Conservation (phyloP, 1,284 basidiomycete genomes). For the Ganoderma meredithae region DNA sequence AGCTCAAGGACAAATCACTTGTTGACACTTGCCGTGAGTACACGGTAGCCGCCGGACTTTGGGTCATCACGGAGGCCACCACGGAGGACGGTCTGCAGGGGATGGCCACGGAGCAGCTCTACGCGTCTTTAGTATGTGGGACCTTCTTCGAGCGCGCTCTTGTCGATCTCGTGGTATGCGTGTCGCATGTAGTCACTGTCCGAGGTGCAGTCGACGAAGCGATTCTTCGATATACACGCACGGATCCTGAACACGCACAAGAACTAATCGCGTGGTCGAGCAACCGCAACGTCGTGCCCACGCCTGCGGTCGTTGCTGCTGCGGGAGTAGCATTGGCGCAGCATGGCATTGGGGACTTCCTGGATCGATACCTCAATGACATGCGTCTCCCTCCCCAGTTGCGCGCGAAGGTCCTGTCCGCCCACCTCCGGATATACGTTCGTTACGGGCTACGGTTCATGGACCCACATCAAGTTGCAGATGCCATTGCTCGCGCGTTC, state of each 20-base stretch:
- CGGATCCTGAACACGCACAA: slow-evolving; percentile 27
- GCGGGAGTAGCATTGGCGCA: slow-evolving; percentile 26
- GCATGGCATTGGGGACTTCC: slow-evolving; percentile 20
- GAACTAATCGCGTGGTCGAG: slow-evolving; percentile 27
- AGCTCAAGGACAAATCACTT: slow-evolving; percentile 46
- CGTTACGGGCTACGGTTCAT: slow-evolving; percentile 24
- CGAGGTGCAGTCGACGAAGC: slow-evolving; percentile 23
- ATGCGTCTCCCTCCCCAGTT: slow-evolving; percentile 20
- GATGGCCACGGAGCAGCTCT: slow-evolving; percentile 31
- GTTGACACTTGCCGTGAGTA: slow-evolving; percentile 40
- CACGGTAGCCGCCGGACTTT: slow-evolving; percentile 19
- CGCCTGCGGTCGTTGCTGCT: slow-evolving; percentile 14
- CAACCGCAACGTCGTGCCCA: slow-evolving; percentile 20
- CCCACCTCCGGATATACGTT: slow-evolving; percentile 24
- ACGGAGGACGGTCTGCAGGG: slow-evolving; percentile 14
- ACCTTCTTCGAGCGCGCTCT: slow-evolving; percentile 30
- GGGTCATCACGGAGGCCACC: slow-evolving; percentile 3
- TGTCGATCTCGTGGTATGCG: slow-evolving; percentile 25
- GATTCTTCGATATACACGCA: slow-evolving; percentile 16
- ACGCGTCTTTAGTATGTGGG: slow-evolving; percentile 27
- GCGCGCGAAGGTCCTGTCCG: slow-evolving; percentile 21
- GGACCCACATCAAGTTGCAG: slow-evolving; percentile 8
- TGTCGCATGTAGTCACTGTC: slow-evolving; percentile 18
- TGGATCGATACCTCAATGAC: slow-evolving; percentile 27
- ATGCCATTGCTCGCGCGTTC: neutral